These are phyloP conservation scores for Neurospora pannonica DNA, from an alignment of 495 filamentous ascomycete species.

Conservation along the genomic window DNA sequence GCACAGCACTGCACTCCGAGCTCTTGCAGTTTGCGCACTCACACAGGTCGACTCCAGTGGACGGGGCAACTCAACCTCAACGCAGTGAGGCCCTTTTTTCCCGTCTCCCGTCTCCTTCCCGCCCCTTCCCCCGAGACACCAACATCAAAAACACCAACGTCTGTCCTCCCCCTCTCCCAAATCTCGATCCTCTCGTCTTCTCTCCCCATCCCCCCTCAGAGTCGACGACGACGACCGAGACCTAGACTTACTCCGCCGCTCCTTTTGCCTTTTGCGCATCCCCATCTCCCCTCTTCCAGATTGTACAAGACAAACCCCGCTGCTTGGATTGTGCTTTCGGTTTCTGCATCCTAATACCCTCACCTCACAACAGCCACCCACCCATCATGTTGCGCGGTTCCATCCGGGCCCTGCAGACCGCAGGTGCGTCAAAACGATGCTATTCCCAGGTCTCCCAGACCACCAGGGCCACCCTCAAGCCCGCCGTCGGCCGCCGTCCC, in stretches of 20 bases:
- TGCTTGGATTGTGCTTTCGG: not conserved
- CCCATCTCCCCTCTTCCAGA: conserved; percentile 16
- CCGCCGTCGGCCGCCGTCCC: conserved; percentile 36
- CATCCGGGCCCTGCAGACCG: conserved; percentile 22
- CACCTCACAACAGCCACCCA: conserved; percentile 16
- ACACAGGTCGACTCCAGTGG: not conserved
- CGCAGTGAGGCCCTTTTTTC: not conserved
- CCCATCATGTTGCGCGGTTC: conserved; percentile 43
- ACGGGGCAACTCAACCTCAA: not conserved
- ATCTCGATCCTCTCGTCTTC: not conserved
- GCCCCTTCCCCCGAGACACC: not conserved
- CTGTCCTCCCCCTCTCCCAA: not conserved
- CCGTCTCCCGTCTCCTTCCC: conserved; percentile 7
- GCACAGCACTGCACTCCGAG: not conserved
- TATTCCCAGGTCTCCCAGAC: conserved; percentile 36
- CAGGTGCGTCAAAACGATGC: conserved; percentile 21
- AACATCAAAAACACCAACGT: not conserved
- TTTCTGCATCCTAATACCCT: conserved; percentile 3
- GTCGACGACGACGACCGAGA: not conserved
- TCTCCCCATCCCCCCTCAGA: not conserved
- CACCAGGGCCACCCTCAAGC: conserved; percentile 19
- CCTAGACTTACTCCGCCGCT: conserved; percentile 47
- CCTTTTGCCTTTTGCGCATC: conserved; percentile 21
- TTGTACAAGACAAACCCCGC: conserved; percentile 1
- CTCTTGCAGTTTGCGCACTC: not conserved